Base-by-base conservation (phyloP, 2,329 filamentous ascomycete species). In the Orbilia javanica region DNA sequence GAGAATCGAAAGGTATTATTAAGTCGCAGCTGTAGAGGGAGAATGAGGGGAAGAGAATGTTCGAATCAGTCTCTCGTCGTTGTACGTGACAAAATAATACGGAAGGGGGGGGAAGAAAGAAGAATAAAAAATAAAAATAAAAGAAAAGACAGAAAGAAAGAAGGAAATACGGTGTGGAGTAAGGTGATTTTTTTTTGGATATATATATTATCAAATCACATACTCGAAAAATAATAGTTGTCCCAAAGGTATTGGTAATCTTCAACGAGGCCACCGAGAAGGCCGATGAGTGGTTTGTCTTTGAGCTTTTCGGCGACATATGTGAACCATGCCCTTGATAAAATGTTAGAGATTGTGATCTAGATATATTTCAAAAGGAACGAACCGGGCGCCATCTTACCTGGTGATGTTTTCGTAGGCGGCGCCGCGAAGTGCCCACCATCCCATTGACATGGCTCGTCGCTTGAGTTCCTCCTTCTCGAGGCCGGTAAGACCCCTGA, bases 201-300 rank as follows among this genome's bases (percentile, higher is more conserved):
- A 53, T 52, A 27, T 50, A n/a, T n/a, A 11, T 42, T 42, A 39
- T 60, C 10, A 42, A n/a, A 70, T 74, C 68, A 79, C 75, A 73
- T 79, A 79, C 75, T 91, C 18, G 89, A 87, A 84, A 98, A 99
- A 85, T 98, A 96, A 84, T 97, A 98, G 82, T 96, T 94, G 85
- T 97, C 94, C 96, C 96, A 99, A 34, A 99, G 87, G 84, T 96
- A 98, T 84, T 97, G 93, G 83, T 99, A 99, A 84, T 99, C 96
- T 83, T 97, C 94, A 79, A 98, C 85, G 53, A 99, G 91, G 72
- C 92, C 93, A 7, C 91, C 92, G 25, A 97, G 87, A 83, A 99
- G 89, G 80, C 92, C 90, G 55, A 96, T 89, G 84, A 97, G 87
- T 65, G 92, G 90, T 82, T 91, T 91, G 80, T 90, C 66, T 79